Evolutionary conservation across 75 land plant genomes (phyloP).

Genomic region (Picea glauca): DNA sequence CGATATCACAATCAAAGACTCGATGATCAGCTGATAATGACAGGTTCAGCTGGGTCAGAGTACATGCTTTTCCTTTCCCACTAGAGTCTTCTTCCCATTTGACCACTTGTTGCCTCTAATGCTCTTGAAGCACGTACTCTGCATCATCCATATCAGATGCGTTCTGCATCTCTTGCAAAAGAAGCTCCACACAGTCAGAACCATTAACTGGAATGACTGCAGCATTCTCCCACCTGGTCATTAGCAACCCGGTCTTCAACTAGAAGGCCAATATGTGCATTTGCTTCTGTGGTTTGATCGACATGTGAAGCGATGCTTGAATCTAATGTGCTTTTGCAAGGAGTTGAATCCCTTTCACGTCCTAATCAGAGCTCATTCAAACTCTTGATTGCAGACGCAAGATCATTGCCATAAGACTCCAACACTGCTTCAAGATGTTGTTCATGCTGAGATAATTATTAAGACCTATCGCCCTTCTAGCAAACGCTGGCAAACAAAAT

Average conservation of each 20-base stretch:
- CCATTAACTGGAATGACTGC: constrained; percentile 32
- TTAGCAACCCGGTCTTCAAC: background rate
- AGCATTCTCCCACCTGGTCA: background rate
- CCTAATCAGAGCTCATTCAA: constrained; percentile 40
- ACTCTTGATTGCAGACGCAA: constrained; percentile 71
- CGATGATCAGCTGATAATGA: no score
- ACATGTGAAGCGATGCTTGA: background rate
- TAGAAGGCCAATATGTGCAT: background rate
- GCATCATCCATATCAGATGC: constrained; percentile 72
- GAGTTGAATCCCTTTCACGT: constrained; percentile 15
- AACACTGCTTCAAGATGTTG: constrained; percentile 32
- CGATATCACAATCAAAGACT: no score
- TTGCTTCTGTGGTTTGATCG: background rate
- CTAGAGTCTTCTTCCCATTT: no score
- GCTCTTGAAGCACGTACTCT: constrained; percentile 47
- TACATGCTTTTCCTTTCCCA: no score
- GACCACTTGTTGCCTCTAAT: constrained; percentile 20
- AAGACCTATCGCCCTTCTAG: no score
- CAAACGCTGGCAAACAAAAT: no score
- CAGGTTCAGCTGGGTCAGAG: no score
- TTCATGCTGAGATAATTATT: constrained; percentile 32
- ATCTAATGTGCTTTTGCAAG: constrained; percentile 13
- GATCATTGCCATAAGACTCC: constrained; percentile 58
- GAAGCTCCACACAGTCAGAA: constrained; percentile 68
- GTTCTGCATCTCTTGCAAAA: constrained; percentile 69